phyloP scores from a whole-genome alignment of 352 stramenopile species.

The Phytophthora tubulina region DNA sequence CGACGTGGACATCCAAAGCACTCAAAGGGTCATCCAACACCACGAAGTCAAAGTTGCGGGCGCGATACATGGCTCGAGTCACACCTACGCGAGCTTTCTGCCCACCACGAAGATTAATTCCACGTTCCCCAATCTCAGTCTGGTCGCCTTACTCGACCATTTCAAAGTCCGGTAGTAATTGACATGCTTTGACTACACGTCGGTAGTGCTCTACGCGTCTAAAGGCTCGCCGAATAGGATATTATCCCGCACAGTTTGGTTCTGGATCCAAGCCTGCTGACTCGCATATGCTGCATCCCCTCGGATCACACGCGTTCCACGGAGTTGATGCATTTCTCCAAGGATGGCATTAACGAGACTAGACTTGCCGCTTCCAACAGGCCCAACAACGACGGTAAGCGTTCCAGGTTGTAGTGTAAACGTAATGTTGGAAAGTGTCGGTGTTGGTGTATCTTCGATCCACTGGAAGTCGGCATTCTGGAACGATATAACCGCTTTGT shows the following conservation, averaged over 20 bases:
- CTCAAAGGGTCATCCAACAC: slow-evolving; percentile 77
- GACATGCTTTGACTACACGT: slow-evolving; percentile 75
- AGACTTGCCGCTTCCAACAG: slow-evolving; percentile 64
- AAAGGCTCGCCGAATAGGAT: slow-evolving; percentile 63
- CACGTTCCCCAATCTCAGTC: slow-evolving; percentile 94
- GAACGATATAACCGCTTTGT: slow-evolving; percentile 48
- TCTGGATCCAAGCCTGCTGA: slow-evolving; percentile 66
- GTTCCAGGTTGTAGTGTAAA: slow-evolving; percentile 65
- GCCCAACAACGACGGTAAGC: slow-evolving; percentile 53
- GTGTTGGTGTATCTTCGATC: slow-evolving; percentile 17
- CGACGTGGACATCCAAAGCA: slow-evolving; percentile 92
- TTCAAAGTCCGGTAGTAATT: slow-evolving; percentile 81
- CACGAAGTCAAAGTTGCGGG: slow-evolving; percentile 65
- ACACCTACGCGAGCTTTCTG: slow-evolving; percentile 81
- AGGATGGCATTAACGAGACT: slow-evolving; percentile 60
- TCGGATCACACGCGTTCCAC: slow-evolving; percentile 33
- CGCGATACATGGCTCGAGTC: slow-evolving; percentile 66
- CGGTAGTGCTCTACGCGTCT: slow-evolving; percentile 50
- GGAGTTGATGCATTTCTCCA: slow-evolving; percentile 54
- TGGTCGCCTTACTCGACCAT: slow-evolving; percentile 87
- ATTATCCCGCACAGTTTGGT: slow-evolving; percentile 62
- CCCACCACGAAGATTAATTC: slow-evolving; percentile 88
- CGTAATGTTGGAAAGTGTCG: slow-evolving; percentile 43
- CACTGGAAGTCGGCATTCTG: slow-evolving; percentile 38
- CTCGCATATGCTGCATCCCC: slow-evolving; percentile 53